Evolutionary conservation across 441 rosid genomes (phyloP), one percentile per base, ranked within the genome.

Genomic region (Jatropha podagrica): DNA sequence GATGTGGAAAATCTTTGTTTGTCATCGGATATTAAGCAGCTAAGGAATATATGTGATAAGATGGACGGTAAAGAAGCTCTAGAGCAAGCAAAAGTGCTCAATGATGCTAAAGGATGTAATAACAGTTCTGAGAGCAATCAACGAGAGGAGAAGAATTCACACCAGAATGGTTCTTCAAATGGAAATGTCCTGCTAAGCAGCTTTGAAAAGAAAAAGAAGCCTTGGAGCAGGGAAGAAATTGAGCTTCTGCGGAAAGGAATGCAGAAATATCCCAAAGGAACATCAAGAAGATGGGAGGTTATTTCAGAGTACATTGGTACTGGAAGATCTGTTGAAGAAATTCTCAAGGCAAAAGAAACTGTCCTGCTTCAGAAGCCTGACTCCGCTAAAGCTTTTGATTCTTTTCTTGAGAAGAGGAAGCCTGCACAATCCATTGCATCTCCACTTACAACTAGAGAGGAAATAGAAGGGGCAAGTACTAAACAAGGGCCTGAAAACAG

Each of bases 341-440:
- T 96, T 79, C 82, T 94, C 40, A 93, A 90, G 88, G 99, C 98
- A 79, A 94, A 96, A 23, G 94, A 94, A 85, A 94, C 95, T 2
- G 95, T 94, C 65, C 99, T 96, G 68, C 98, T 94, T 67, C 98
- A 96, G 78, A 96, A 96, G 87, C 98, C 99, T 7, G 97, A 96
- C 74, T 77, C 90, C 55, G 78, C 94, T 27, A 96, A 89, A 86
- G 98, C 98, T 74, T 96, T 94, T 27, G 97, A 94, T 84, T 92
- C 97, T 4, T 96, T 96, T 85, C 96, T 96, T 4, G 98, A 96
- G 87, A 96, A 92, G 78, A 87, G 99, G 89, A 96, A 94, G 81
- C 93, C 97, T n/a, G 83, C 84, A 37, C 85, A 11, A 26, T 79
- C 97, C 61, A 96, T 96, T 81, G 80, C 85, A 23, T 96, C 97